Percentiles rank a stretch among this genome's conserved stretches.
phyloP scores from a whole-genome alignment of 345 rosid genomes.

The Orychophragmus violaceus region DNA sequence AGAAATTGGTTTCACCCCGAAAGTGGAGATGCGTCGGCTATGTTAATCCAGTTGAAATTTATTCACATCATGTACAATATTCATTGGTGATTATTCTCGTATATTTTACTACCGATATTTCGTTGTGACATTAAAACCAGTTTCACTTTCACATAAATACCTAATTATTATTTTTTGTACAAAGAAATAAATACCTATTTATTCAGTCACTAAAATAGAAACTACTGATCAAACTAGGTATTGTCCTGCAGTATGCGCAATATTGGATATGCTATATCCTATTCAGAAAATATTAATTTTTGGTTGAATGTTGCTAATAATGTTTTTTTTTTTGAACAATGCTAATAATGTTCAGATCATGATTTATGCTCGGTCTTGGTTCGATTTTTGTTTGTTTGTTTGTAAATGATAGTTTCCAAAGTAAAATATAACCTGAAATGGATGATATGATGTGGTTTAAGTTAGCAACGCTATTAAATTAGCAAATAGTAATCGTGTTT shows the following conservation, averaged over 20 bases:
- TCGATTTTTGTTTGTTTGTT: neutral
- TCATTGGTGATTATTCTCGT: neutral
- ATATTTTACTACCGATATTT: neutral
- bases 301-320: neutral
- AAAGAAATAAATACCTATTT: neutral
- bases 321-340: neutral
- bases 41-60: neutral
- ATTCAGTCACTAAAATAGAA: neutral
- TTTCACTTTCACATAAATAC: neutral
- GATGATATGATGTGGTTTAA: neutral
- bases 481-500: too few species aligned
- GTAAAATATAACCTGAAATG: neutral
- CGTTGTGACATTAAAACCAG: neutral
- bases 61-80: neutral
- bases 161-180: too few species aligned
- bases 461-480: too few species aligned
- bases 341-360: neutral
- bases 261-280: neutral
- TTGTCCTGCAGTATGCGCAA: neutral
- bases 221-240: neutral
- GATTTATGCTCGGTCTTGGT: neutral
- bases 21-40: neutral
- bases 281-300: neutral
- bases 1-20: neutral
- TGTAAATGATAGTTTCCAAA: neutral